phyloP scores from a whole-genome alignment of 495 filamentous ascomycete genomes.

The Amniculicola lignicola region DNA sequence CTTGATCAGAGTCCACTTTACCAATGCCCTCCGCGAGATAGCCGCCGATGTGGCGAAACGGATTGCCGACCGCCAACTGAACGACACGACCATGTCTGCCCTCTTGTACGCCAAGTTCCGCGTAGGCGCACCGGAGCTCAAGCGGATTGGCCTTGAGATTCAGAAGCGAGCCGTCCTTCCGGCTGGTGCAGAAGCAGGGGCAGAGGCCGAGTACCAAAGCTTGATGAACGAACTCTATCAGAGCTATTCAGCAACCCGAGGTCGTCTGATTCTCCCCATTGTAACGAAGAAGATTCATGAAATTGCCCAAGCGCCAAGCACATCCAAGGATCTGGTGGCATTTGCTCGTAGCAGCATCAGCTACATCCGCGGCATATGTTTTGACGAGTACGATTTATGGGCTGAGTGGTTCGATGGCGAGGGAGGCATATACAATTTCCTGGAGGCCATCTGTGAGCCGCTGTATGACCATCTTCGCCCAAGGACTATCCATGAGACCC shows the following conservation, averaged over 20 bases:
- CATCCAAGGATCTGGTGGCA: constrained; percentile 63
- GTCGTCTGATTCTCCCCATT: constrained; percentile 53
- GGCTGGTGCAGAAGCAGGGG: constrained; percentile 57
- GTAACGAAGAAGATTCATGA: constrained; percentile 61
- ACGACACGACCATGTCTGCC: constrained; percentile 72
- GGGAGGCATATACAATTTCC: constrained; percentile 64
- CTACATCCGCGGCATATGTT: constrained; percentile 66
- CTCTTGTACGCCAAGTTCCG: constrained; percentile 76
- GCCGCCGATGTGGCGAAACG: constrained; percentile 67
- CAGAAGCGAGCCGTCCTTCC: constrained; percentile 63
- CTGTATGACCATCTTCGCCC: constrained; percentile 71
- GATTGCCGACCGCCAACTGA: constrained; percentile 66
- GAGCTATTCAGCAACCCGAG: constrained; percentile 58
- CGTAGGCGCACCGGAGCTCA: constrained; percentile 63
- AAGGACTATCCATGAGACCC: constrained; percentile 66
- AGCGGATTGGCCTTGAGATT: constrained; percentile 64
- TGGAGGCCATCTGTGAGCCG: constrained; percentile 70
- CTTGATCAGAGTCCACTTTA: constrained; percentile 82
- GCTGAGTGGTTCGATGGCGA: constrained; percentile 71
- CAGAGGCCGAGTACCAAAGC: constrained; percentile 65
- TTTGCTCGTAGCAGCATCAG: constrained; percentile 69
- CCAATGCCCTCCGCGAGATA: constrained; percentile 66
- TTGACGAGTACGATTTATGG: constrained; percentile 74
- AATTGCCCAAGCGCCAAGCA: constrained; percentile 61
- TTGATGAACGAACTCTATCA: constrained; percentile 65